Conservation (phyloP, 345 rosid species). For the Firmiana major region DNA sequence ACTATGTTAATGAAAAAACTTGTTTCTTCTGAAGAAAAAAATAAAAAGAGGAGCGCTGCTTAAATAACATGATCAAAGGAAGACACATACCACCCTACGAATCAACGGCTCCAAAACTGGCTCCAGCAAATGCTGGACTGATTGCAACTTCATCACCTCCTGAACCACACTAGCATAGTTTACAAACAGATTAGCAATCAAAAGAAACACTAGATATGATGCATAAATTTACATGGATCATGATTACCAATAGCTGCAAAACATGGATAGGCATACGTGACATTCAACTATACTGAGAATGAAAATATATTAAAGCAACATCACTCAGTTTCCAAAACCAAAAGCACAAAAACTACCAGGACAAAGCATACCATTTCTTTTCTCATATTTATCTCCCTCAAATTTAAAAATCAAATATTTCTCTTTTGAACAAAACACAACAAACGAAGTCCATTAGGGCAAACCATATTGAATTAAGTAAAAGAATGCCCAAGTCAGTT, state of each 20-base stretch:
- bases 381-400: background rate
- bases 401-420: background rate
- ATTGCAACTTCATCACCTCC: slow-evolving; percentile 74
- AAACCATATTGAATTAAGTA: background rate
- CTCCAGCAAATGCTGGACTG: slow-evolving; percentile 69
- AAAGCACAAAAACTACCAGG: background rate
- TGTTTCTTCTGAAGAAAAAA: background rate
- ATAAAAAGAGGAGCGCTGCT: background rate
- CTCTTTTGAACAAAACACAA: background rate
- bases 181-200: slow-evolving; percentile 24
- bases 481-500: background rate
- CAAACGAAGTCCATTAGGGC: background rate
- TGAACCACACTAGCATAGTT: slow-evolving; percentile 69
- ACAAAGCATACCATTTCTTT: background rate
- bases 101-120: slow-evolving; percentile 90
- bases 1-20: background rate
- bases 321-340: background rate
- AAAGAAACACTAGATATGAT: background rate
- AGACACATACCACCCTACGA: slow-evolving; percentile 79
- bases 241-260: background rate
- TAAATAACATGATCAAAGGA: background rate
- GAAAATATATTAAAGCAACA: background rate
- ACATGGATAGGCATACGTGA: background rate
- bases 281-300: background rate
- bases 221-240: background rate